Base-by-base conservation (phyloP, 345 rosid genomes). In the Hevea brasiliensis region DNA sequence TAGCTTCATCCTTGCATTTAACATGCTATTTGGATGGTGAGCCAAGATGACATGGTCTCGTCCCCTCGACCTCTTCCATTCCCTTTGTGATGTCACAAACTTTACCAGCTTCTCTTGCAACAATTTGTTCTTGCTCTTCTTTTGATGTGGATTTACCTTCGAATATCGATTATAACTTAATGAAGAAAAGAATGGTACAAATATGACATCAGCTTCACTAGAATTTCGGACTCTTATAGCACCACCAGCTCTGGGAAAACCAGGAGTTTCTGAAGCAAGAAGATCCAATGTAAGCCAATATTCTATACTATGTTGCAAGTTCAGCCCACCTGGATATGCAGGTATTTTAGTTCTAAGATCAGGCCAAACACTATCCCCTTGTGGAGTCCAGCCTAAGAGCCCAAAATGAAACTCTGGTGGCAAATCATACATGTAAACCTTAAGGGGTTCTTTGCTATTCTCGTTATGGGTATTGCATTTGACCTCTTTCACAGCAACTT, bases 11-110 rank as follows among this genome's bases (percentile, higher is more conserved):
- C 99, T 88, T 21, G 93, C 97, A 77, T 76, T 73, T 29, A 88
- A 72, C 96, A 95, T 83, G 74, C 99, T 95, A 70, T 93, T 95
- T 0, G 99, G 99, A 80, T 95, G 99, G 79, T 95, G 99, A 50
- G 99, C 97, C 83, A 90, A 59, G 32, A 95, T 69, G 20, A 93
- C 65, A 79, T 95, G 99, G 79, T 95, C 89, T 59, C 76, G 75
- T 0, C 98, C 99, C 18, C 93, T 88, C 2, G 93, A 89, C 73
- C 65, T 78, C 82, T 85, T 91, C 99, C 99, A 95, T 73, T 91
- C 92, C 75, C 73, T 75, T 47, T 87, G 96, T 1, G 84, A 71
- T 29, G 85, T 89, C 75, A 95, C 68, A 59, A 72, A 86, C 42
- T 57, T 73, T 45, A 95, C 94, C 87, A 89, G 51, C 70, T 85